A percentile compares a stretch with the other conserved stretches of the same genome.
These are phyloP conservation scores for Penicillium sp. DNA, from an alignment of 2,329 filamentous ascomycete species.

Conservation along the genomic window DNA sequence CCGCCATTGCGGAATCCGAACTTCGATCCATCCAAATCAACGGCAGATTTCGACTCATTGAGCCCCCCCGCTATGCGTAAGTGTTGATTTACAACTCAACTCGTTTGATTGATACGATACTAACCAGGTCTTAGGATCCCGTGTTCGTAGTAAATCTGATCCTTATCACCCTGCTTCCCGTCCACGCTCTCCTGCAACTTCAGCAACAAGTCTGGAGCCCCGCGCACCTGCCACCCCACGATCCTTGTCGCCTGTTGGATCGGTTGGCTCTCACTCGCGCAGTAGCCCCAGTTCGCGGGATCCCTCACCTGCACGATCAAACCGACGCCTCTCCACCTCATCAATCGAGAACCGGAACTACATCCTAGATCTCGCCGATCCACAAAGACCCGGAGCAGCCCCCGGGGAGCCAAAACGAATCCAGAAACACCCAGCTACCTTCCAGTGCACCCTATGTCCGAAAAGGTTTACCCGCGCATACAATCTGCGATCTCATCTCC, in stretches of 20 bases:
- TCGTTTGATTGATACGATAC: slow-evolving; percentile 4
- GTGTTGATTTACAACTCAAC: slow-evolving; percentile 12
- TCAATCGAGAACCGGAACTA: slow-evolving; percentile 65
- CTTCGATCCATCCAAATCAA: slow-evolving; percentile 66
- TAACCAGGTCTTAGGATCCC: slow-evolving; percentile 47
- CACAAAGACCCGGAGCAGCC: slow-evolving; percentile 70
- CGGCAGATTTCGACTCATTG: slow-evolving; percentile 71
- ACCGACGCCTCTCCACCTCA: slow-evolving; percentile 46
- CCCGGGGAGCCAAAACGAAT: slow-evolving; percentile 71
- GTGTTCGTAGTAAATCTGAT: slow-evolving; percentile 62
- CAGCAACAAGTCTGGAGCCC: slow-evolving; percentile 33
- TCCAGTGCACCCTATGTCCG: slow-evolving; percentile 89
- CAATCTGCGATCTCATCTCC: slow-evolving; percentile 89
- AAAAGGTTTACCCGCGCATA: slow-evolving; percentile 97
- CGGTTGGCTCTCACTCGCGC: slow-evolving; percentile 32
- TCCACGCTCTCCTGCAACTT: slow-evolving; percentile 36
- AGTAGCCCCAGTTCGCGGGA: slow-evolving; percentile 48
- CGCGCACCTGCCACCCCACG: slow-evolving; percentile 36
- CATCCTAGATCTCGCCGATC: slow-evolving; percentile 88
- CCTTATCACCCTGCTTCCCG: slow-evolving; percentile 52
- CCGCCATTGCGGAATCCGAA: slow-evolving; percentile 67
- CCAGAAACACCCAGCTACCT: slow-evolving; percentile 96
- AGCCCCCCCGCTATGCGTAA: slow-evolving; percentile 69
- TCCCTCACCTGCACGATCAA: slow-evolving; percentile 44
- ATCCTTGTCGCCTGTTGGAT: slow-evolving; percentile 47